Evolutionary conservation across 2,329 filamentous ascomycete genomes (phyloP).

Genomic region (Cadophora luteo-olivacea): DNA sequence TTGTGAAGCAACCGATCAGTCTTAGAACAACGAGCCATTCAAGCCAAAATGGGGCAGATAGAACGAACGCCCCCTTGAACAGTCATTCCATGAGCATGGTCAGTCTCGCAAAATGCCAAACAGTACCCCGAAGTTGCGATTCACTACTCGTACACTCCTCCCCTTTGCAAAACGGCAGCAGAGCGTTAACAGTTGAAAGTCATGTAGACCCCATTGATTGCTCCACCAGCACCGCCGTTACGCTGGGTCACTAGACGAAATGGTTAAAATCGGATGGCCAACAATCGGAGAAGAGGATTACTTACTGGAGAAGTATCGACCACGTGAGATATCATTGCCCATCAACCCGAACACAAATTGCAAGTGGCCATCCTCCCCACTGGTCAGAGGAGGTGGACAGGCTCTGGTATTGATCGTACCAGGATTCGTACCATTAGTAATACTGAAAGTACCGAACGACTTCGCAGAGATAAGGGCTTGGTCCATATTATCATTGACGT

Average conservation of each 20-base stretch:
- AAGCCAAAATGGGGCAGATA: not conserved
- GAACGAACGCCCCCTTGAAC: not conserved
- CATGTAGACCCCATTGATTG: conserved; percentile 25
- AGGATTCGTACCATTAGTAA: conserved; percentile 2
- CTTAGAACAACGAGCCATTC: not conserved
- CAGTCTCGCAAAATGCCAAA: not conserved
- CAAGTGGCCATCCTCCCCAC: conserved; percentile 17
- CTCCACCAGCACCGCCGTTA: not conserved
- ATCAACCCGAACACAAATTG: conserved; percentile 28
- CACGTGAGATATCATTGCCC: not conserved
- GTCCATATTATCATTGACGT: conserved; percentile 8
- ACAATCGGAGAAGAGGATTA: too few species aligned
- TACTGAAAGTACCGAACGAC: conserved; percentile 16
- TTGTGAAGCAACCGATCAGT: not conserved
- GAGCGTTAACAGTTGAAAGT: conserved; percentile 23
- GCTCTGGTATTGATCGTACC: conserved; percentile 20
- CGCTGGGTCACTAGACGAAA: conserved; percentile 10
- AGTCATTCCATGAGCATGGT: not conserved
- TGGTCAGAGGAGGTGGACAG: conserved; percentile 8
- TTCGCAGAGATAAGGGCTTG: conserved; percentile 7
- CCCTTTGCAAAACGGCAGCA: not conserved
- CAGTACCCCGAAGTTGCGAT: not conserved
- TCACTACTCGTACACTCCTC: not conserved
- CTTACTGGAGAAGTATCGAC: not conserved
- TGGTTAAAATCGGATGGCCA: too few species aligned